Evolutionary conservation across 441 rosid species (phyloP), one percentile per base, ranked within the genome.

Genomic region (Croton setiger): DNA sequence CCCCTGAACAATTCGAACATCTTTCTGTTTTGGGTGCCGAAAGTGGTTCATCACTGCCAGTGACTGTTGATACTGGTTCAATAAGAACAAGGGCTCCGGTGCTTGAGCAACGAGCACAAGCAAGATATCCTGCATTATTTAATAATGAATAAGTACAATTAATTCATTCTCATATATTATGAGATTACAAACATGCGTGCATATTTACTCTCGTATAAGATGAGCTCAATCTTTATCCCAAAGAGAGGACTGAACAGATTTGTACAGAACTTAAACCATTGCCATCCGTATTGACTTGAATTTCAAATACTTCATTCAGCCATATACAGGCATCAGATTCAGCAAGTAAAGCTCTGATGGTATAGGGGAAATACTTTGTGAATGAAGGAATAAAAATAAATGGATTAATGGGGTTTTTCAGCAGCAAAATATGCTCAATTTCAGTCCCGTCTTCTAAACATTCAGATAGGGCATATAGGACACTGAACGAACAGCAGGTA

Each of bases 41-140:
- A 2, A 79, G 78, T 64, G 88, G 91, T 64, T 67, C 86, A 70
- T 76, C 77, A 48, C 84, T 83, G 15, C 83, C 79, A 74, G 57
- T 71, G 70, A 81, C 67, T 54, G 94, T 78, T 18, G 96, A 85
- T 75, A 92, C 84, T 47, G 89, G 90, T 77, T 90, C 91, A 9
- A 79, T 61, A 61, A 88, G 87, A 67, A 92, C 82, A 69, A 92
- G 82, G 14, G 94, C 72, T 69, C 99, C 99, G 8, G 91, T 87
- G 79, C 81, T 87, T 47, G 91, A 86, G 84, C 99, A 94, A 63
- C 98, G 98, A 62, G 98, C 98, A 75, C 99, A 92, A 59, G 97
- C 93, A 78, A 94, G 98, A 79, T 94, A 94, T 60, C 99, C 99
- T 92, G 87, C 73, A 78, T 27, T 27, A 27, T 60, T 39, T 18